Evolutionary conservation across 768 basidiomycete genomes (phyloP), one percentile per base, ranked within the genome.

Genomic region (Lactifluus rugatus): DNA sequence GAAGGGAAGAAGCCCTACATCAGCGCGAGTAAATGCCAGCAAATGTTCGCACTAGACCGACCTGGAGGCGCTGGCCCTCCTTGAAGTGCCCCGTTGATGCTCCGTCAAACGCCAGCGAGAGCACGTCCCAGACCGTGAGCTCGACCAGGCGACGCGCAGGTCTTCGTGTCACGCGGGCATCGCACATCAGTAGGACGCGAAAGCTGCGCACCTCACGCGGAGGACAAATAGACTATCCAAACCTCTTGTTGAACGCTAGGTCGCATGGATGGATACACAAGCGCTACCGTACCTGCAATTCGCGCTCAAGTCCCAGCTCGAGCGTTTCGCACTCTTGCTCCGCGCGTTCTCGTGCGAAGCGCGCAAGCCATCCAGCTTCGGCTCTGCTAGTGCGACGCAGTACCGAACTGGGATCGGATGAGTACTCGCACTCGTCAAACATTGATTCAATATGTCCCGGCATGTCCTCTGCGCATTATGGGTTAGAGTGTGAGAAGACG

Each of bases 321-420:
- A 77, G 71, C 13, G 69, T 71, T 52, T 83, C 80, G 14, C 74
- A 74, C 28, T 83, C 82, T 49, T 71, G 73, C 34, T 75, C 71
- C 17, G 77, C 68, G 55, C 75, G 76, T 39, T 78, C 75, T 5
- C 70, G 72, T 37, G 83, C 78, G 61, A 81, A 75, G 31, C 69
- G 70, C 2, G 82, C 79, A 13, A 91, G 71, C 80, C 81, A 89
- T 3, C 81, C 80, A 17, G 87, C 84, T 52, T 84, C 80, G 21
- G 36, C 44, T 42, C 36, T 56, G 49, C 37, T 56, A 62, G 66
- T 16, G 7, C 45, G 55, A 48, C 60, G 49, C 31, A 55, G 37
- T 13, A 55, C 47, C 16, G 47, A 26, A 45, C 42, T 52, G 25
- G 65, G 42, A 5, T 63, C 64, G 37, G 44, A 51, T 11, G 49